Evolutionary conservation across 2,329 filamentous ascomycete genomes (phyloP).

Genomic region (Penicillium sp.): DNA sequence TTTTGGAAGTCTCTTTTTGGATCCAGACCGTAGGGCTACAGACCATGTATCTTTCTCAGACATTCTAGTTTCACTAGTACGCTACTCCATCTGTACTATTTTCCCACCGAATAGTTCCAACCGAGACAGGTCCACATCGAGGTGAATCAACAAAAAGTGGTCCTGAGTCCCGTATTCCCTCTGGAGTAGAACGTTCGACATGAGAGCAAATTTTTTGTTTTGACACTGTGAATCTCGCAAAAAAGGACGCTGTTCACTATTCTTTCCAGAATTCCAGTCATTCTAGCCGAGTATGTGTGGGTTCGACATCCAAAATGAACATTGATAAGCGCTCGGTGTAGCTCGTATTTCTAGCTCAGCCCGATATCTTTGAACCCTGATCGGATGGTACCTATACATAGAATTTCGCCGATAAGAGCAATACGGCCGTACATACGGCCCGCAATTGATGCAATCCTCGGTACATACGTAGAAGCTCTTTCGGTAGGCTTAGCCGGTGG

Average conservation of each 20-base stretch:
- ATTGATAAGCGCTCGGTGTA: not conserved
- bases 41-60: conserved; percentile 1
- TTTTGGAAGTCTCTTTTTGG: conserved; percentile 1
- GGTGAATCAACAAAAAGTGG: conserved; percentile 1
- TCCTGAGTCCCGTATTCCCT: no score
- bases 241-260: not conserved
- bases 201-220: not conserved
- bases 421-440: conserved; percentile 3
- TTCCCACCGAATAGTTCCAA: not conserved
- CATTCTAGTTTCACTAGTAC: not conserved
- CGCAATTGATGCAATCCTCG: conserved; percentile 7
- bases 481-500: conserved; percentile 13
- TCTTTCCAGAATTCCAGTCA: conserved; percentile 1
- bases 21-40: conserved; percentile 6
- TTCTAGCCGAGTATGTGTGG: not conserved
- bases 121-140: conserved; percentile 3
- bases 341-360: conserved; percentile 11
- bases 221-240: not conserved
- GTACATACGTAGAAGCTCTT: conserved; percentile 9
- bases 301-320: not conserved
- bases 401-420: conserved; percentile 12
- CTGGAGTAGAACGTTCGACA: no score
- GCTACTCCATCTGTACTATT: conserved; percentile 1
- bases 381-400: conserved; percentile 3
- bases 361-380: not conserved